Conservation (phyloP, 2,329 filamentous ascomycete species). For the Fusarium robinianum region DNA sequence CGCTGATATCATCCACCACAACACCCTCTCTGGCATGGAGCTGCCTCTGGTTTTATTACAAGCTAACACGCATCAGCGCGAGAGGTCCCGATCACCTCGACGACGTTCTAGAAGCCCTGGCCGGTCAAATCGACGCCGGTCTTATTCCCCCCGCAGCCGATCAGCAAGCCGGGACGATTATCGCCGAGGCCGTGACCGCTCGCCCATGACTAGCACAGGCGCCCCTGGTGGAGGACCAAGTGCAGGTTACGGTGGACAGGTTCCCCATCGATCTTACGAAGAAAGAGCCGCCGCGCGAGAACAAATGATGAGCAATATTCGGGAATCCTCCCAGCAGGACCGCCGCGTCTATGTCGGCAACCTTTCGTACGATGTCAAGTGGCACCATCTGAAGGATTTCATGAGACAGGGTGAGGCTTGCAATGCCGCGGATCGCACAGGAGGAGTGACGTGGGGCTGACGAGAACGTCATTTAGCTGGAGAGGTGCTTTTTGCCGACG, state of each 20-base stretch:
- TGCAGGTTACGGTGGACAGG: conserved; percentile 63
- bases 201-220: conserved; percentile 81
- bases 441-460: conserved; percentile 45
- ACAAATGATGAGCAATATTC: conserved; percentile 93
- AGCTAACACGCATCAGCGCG: conserved; percentile 64
- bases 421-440: conserved; percentile 31
- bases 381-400: conserved; percentile 99
- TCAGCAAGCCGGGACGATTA: conserved; percentile 77
- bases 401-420: conserved; percentile 91
- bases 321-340: conserved; percentile 96
- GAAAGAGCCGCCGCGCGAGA: conserved; percentile 83
- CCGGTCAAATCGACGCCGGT: conserved; percentile 70
- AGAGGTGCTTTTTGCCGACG: conserved; percentile 99
- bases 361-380: conserved; percentile 99
- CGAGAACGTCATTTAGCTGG: conserved; percentile 68
- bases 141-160: conserved; percentile 78
- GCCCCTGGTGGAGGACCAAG: conserved; percentile 71
- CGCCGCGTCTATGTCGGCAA: conserved; percentile 99
- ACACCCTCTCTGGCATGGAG: conserved; percentile 24
- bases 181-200: conserved; percentile 74
- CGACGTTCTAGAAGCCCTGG: conserved; percentile 85
- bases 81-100: conserved; percentile 79
- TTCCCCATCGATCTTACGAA: conserved; percentile 76
- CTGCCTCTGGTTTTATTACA: conserved; percentile 8
- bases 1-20: conserved; percentile 11